Evolutionary conservation across 129 eudicot species (phyloP), one percentile per base, ranked within the genome.

Genomic region (Flaveria trinervia): DNA sequence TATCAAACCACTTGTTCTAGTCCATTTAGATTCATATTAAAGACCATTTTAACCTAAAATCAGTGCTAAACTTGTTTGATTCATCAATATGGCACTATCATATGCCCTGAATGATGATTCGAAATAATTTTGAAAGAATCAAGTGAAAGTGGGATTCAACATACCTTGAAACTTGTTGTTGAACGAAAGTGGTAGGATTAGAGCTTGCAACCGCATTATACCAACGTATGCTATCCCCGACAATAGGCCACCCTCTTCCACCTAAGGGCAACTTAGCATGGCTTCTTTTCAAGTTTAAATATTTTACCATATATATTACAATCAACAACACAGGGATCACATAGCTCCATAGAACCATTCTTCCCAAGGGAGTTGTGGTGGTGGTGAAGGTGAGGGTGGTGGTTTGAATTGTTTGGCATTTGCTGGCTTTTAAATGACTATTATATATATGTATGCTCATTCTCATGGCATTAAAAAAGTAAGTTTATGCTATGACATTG

Each of bases 191-290:
- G 17, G 97, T 83, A 15, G 97, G 97, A 83, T 91, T 89, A 86
- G 97, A 88, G 72, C 97, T 83, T 14, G 95, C 85, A 75, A 87
- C 89, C 18, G 97, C 86, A 73, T 87, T 91, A 79, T 86, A 91
- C 97, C 97, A 91, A 54, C 82, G 68, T 49, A 91, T 57, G 85
- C 95, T 89, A 59, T 91, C 86, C 11, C 97, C 97, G 11, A 91
- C 77, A 11, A 91, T 56, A 10, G 93, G 92, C 97, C 89, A 88
- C 4, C 97, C 97, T 79, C 89, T 81, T 79, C 87, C 71, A 70
- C 97, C 97, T 0, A 93, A 91, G 36, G 97, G 97, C 30, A 88
- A 68, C 51, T 73, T 78, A 44, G 17, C 44, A 15, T 72, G 45
- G 16, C 56, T 78, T 77, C 65, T 61, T 43, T 70, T 80, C 11